These are phyloP conservation scores for Quercus variabilis DNA, from an alignment of 306 rosid species.

Conservation along the genomic window DNA sequence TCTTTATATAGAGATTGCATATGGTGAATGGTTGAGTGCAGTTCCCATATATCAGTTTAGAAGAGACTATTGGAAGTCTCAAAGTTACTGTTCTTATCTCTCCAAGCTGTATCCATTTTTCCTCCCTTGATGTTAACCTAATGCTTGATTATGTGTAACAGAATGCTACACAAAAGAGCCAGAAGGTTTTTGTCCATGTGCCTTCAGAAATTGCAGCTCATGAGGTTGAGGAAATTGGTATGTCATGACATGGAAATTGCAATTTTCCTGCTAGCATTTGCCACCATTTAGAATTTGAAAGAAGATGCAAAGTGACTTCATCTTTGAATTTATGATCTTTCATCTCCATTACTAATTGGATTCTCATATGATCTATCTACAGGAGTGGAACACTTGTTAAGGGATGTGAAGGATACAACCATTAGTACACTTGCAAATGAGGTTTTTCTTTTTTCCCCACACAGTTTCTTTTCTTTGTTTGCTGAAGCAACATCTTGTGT, in stretches of 20 bases:
- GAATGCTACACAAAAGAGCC: slow-evolving; percentile 96
- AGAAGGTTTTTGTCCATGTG: slow-evolving; percentile 83
- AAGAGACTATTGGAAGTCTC: neutral
- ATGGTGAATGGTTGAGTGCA: neutral
- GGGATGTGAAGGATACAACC: slow-evolving; percentile 77
- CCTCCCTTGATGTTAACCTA: slow-evolving; percentile 1
- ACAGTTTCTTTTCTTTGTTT: neutral
- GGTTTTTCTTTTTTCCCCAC: slow-evolving; percentile 24
- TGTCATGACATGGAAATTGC: slow-evolving; percentile 12
- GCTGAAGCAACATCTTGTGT: neutral
- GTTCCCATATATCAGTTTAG: neutral
- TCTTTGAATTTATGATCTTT: neutral
- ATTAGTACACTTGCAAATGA: slow-evolving; percentile 87
- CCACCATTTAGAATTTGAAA: neutral
- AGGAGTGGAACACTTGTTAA: slow-evolving; percentile 90
- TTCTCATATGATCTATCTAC: slow-evolving; percentile 25
- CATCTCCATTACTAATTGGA: neutral
- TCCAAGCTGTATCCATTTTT: neutral
- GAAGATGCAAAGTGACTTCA: neutral
- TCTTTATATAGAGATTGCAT: neutral
- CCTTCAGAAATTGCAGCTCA: slow-evolving; percentile 88
- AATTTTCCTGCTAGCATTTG: neutral
- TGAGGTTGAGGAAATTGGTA: slow-evolving; percentile 93
- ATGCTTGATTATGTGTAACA: slow-evolving; percentile 27
- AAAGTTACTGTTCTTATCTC: neutral